These are phyloP conservation scores for Dissophora globulifera DNA, from an alignment of 192 early-diverging fungal species.

Conservation along the genomic window DNA sequence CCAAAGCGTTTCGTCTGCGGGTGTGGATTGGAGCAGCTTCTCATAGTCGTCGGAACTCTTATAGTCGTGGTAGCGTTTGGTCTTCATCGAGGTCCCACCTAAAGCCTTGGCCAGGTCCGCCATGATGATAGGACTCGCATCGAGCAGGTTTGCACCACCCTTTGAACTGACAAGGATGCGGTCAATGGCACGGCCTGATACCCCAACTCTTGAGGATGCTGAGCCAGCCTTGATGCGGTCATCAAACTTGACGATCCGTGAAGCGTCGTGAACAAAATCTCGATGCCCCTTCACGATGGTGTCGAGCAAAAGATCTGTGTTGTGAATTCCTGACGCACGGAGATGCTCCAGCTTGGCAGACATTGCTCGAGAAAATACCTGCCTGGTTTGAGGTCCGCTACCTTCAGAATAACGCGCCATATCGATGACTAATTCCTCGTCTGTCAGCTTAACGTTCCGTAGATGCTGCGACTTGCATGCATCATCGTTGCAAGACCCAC, in stretches of 20 bases:
- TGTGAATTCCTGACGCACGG: slow-evolving; percentile 42
- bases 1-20: slow-evolving; percentile 14
- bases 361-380: slow-evolving; percentile 32
- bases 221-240: slow-evolving; percentile 32
- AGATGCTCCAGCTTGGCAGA: slow-evolving; percentile 42
- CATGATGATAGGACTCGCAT: slow-evolving; percentile 20
- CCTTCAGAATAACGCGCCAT: slow-evolving; percentile 51
- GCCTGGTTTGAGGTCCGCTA: slow-evolving; percentile 2
- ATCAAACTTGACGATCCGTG: slow-evolving; percentile 27
- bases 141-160: not conserved
- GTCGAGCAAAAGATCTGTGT: slow-evolving; percentile 31
- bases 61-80: slow-evolving; percentile 19
- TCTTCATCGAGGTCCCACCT: not conserved
- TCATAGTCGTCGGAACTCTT: slow-evolving; percentile 5
- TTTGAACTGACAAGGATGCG: not conserved
- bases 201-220: too few species aligned
- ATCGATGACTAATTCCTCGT: slow-evolving; percentile 40
- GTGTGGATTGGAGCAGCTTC: not conserved
- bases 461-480: slow-evolving; percentile 38
- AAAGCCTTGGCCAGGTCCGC: slow-evolving; percentile 4
- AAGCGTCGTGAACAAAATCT: slow-evolving; percentile 23
- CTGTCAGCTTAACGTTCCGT: slow-evolving; percentile 27
- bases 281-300: slow-evolving; percentile 32
- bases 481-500: slow-evolving; percentile 47
- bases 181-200: not conserved